These are phyloP conservation scores for Venturia oleaginea DNA, from an alignment of 2,329 filamentous ascomycete genomes.

Conservation along the genomic window DNA sequence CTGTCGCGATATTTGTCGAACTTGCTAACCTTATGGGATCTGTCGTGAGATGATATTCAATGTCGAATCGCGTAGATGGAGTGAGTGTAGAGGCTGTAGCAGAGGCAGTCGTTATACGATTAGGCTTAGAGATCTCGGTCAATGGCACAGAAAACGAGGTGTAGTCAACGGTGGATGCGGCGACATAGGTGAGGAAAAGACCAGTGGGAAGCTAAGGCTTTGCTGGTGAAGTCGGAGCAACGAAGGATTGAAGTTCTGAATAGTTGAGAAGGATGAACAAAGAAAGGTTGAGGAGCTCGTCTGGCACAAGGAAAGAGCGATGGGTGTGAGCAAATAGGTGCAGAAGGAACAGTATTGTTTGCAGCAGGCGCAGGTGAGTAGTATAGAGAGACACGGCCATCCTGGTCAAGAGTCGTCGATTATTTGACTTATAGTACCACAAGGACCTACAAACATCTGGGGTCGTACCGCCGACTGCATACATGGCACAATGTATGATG, in stretches of 20 bases:
- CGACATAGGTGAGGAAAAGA: not conserved
- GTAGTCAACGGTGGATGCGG: not conserved
- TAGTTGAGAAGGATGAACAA: not conserved
- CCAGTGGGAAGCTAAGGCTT: not conserved
- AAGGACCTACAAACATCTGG: not conserved
- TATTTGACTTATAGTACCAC: not conserved
- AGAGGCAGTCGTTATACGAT: not conserved
- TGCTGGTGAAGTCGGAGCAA: not conserved
- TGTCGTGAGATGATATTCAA: not conserved
- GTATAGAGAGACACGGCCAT: not conserved
- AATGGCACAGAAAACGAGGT: not conserved
- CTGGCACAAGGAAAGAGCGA: not conserved
- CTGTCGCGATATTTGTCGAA: not conserved
- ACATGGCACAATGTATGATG: no score
- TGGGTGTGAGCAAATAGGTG: not conserved
- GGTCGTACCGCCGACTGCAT: not conserved
- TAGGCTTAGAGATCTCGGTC: not conserved
- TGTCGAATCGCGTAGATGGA: not conserved
- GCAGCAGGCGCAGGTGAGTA: not conserved
- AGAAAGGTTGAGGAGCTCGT: not conserved
- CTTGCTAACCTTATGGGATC: not conserved
- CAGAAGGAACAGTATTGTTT: not conserved
- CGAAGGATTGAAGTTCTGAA: not conserved
- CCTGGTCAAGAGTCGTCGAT: not conserved
- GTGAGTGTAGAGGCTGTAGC: not conserved